phyloP scores from a whole-genome alignment of 345 rosid species.

The Mangifera indica region DNA sequence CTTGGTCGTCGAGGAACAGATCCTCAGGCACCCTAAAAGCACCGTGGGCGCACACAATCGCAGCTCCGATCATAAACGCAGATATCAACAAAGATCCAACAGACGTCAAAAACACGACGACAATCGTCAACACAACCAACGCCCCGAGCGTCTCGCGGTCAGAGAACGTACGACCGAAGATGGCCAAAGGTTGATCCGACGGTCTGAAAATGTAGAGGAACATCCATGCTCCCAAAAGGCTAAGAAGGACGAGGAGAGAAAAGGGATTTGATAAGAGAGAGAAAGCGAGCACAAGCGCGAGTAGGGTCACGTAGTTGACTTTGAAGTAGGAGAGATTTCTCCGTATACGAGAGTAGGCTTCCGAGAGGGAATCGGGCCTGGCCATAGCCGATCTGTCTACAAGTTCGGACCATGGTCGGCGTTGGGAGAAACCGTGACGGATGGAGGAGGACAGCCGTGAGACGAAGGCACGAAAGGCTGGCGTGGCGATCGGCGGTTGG shows the following conservation, averaged over 20 bases:
- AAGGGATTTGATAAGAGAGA: constrained; percentile 74
- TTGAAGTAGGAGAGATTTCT: constrained; percentile 63
- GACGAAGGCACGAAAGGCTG: constrained; percentile 69
- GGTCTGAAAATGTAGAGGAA: constrained; percentile 71
- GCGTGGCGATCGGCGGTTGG: constrained; percentile 70
- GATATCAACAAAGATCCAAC: constrained; percentile 75
- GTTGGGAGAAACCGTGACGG: constrained; percentile 71
- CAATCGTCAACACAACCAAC: constrained; percentile 50
- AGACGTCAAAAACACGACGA: constrained; percentile 74
- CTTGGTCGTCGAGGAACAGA: constrained; percentile 75
- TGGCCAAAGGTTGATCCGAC: constrained; percentile 68
- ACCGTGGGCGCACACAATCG: constrained; percentile 70
- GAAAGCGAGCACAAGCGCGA: constrained; percentile 59
- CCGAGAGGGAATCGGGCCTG: constrained; percentile 60
- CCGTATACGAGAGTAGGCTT: constrained; percentile 71
- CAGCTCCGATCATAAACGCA: constrained; percentile 63
- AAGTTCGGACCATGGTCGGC: constrained; percentile 81
- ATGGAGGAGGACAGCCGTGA: constrained; percentile 65
- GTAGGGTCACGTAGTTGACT: constrained; percentile 63
- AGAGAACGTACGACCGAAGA: constrained; percentile 70
- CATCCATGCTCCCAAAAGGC: constrained; percentile 62
- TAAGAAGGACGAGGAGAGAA: constrained; percentile 66
- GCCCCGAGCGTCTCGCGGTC: constrained; percentile 69
- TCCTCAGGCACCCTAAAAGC: constrained; percentile 90
- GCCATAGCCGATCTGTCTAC: constrained; percentile 59